Base-by-base conservation (phyloP, 116 monocot species). In the Thalassia testudinum region DNA sequence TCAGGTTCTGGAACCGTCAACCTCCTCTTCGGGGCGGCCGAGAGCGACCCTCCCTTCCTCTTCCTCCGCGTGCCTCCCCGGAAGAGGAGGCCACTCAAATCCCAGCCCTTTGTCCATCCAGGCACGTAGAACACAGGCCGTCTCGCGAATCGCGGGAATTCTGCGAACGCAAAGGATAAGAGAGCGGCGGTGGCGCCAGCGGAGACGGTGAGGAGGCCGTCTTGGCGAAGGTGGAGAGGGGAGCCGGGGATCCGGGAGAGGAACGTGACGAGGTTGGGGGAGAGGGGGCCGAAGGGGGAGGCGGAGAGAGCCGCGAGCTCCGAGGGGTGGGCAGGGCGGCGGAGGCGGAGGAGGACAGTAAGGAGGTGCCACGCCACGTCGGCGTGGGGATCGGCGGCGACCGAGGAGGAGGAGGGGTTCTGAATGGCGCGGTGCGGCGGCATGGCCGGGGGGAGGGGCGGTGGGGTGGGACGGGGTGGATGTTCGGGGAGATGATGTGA, bases 301-400 rank as follows among this genome's bases (percentile, higher is more conserved):
- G 38, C 52, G 56, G 58, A 76, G 25, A 43, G 43, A 5, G 40
- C 24, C 3, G 63, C 63, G 26, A 93, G 66, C 47, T 83, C 83
- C 2, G 58, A 45, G 20, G 70, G 29, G 19, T 48, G 20, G 15
- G 64, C 73, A 5, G 83, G 86, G 21, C 65, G 75, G 42, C 87
- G 77, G 34, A 67, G 57, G 43, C 74, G 68, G 49, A 87, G 28
- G 43, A 93, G 60, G 56, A 70, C 42, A 5, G 81, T 63, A 62
- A 87, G 73, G 45, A 87, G 75, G 40, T 78, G 56, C 93, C 83
- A 83, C 11, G 93, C 75, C 24, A 49, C 47, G 50, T 83, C 81
- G 57, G 79, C 63, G 61, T 52, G 61, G 18, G 34, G 15, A 21
- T 21, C 21, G 56, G 50, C 50, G 16, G 63, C 43, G 30, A 14